Conservation (phyloP, 805 yeast species). For the Saccharomycopsis oosterbeekiorum region DNA sequence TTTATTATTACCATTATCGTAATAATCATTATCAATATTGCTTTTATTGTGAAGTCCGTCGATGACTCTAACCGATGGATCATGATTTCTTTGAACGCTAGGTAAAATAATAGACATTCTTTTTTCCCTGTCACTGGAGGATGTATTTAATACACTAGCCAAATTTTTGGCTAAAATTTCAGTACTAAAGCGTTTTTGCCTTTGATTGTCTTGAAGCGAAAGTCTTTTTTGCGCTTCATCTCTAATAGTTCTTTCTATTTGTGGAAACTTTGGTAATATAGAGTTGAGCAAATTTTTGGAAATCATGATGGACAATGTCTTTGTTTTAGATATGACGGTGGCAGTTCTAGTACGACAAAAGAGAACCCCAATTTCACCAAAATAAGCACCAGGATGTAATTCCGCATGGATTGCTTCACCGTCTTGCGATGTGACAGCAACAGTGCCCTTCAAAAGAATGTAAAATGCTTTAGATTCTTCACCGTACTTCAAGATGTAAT, state of each 20-base stretch:
- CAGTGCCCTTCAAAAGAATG: slow-evolving; percentile 70
- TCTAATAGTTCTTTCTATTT: slow-evolving; percentile 55
- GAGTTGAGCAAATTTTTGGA: slow-evolving; percentile 52
- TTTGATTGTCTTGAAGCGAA: slow-evolving; percentile 58
- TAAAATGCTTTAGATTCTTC: slow-evolving; percentile 71
- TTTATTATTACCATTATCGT: not conserved
- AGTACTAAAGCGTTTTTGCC: slow-evolving; percentile 8
- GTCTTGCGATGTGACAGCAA: slow-evolving; percentile 66
- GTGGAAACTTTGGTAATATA: slow-evolving; percentile 54
- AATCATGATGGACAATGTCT: slow-evolving; percentile 57
- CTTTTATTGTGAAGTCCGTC: not conserved
- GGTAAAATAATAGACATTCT: slow-evolving; percentile 12
- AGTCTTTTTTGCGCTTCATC: slow-evolving; percentile 75
- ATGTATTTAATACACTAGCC: not conserved
- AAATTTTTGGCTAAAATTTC: not conserved
- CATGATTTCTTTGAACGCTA: slow-evolving; percentile 1
- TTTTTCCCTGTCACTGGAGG: slow-evolving; percentile 5
- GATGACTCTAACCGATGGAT: slow-evolving; percentile 1
- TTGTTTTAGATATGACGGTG: slow-evolving; percentile 60
- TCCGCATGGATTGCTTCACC: slow-evolving; percentile 71
- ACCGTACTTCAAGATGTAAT: slow-evolving; percentile 55
- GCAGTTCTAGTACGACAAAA: slow-evolving; percentile 74
- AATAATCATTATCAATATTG: not conserved
- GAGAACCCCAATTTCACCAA: slow-evolving; percentile 72
- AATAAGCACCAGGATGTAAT: slow-evolving; percentile 44